Conservation (phyloP, 371 early-diverging fungal genomes). For the Lichtheimia ramosa region DNA sequence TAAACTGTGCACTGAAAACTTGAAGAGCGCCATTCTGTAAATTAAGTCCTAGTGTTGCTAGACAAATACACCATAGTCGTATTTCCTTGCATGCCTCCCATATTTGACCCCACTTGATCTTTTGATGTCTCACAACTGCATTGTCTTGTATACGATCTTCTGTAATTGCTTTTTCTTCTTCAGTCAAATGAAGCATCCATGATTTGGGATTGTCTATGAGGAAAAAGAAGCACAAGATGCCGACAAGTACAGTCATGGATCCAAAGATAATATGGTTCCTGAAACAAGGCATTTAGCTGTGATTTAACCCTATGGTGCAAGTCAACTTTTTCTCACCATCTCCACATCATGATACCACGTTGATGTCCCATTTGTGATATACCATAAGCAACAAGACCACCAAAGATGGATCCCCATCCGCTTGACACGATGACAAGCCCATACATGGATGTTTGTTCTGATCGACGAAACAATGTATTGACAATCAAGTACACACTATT, state of each 20-base stretch:
- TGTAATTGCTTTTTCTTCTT: constrained; percentile 14
- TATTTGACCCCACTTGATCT: constrained; percentile 19
- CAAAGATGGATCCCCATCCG: constrained; percentile 27
- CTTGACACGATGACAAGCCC: constrained; percentile 22
- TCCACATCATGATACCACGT: constrained; percentile 15
- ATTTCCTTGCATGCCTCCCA: constrained; percentile 17
- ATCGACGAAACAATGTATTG: constrained; percentile 16
- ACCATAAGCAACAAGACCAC: constrained; percentile 15
- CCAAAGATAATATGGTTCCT: constrained; percentile 22
- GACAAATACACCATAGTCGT: constrained; percentile 11
- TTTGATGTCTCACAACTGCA: constrained; percentile 10
- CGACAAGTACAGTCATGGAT: constrained; percentile 12
- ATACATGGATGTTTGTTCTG: constrained; percentile 12
- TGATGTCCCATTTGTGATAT: constrained; percentile 11
- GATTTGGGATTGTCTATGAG: constrained; percentile 15
- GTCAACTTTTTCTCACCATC: constrained; percentile 12
- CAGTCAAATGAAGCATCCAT: constrained; percentile 5
- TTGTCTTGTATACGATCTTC: constrained; percentile 18
- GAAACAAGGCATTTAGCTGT: not conserved
- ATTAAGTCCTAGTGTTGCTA: constrained; percentile 9
- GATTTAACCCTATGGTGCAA: not conserved
- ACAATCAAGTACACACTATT: constrained; percentile 23
- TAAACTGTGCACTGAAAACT: constrained; percentile 11
- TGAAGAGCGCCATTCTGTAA: constrained; percentile 20
- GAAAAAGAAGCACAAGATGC: constrained; percentile 19